Base-by-base conservation (phyloP, 345 rosid species). In the Sonneratia alba region DNA sequence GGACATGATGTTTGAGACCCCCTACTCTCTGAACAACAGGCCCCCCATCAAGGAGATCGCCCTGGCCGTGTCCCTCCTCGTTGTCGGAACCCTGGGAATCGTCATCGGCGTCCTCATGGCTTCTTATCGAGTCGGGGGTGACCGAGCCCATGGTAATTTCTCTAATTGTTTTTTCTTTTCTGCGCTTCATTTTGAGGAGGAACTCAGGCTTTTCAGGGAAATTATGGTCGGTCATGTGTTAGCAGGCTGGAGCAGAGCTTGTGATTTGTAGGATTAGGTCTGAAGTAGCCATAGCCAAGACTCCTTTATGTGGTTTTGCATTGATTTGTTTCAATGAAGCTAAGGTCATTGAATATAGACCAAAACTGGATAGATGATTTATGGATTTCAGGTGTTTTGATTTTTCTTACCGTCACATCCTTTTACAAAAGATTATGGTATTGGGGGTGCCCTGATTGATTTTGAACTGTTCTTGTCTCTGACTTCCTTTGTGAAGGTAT, bases 11-110 rank as follows among this genome's bases (percentile, higher is more conserved):
- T 78, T 94, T 75, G 96, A 79, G 70, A 81, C 80, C 3, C 75
- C 92, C 1, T 86, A 89, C 75, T 70, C 86, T 40, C 85, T 88
- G 77, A 87, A 85, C 83, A 88, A 83, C 72, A 83, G 90, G 15
- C 97, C 98, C 15, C 98, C 98, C n/a, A 79, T 89, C 65, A 94
- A 90, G 80, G 98, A 94, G 93, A 94, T 94, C 85, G 87, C 86
- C 37, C 89, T 94, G 38, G 97, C 98, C 70, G 78, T 94, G 62
- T 83, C 95, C 67, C 90, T 94, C 48, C 97, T 94, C 73, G 87
- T 94, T 34, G 89, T 91, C 69, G 98, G 98, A 59, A 78, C 95
- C 27, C 66, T 86, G 68, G 92, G 87, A 59, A 91, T 94, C 81
- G 75, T 91, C 56, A 71, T 84, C 32, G 98, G 98, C 16, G 69